A percentile compares a stretch with the other conserved stretches of the same genome.
Evolutionary conservation across 148 eudicot genomes (phyloP).

Genomic region (Vaccinium myrtillus): DNA sequence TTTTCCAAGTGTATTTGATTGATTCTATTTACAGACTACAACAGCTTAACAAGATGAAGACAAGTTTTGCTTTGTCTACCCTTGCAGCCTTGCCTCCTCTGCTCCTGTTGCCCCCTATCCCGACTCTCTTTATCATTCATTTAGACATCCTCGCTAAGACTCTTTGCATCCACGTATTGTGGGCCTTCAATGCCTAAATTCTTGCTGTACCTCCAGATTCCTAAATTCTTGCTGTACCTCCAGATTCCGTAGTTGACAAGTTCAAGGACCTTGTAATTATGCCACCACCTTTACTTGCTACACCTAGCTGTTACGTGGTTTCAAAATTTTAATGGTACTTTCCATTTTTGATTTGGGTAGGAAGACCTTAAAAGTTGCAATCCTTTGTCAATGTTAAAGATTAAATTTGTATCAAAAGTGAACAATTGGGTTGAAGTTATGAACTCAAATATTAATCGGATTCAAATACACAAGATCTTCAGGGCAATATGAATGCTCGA

Average conservation of each 20-base stretch:
- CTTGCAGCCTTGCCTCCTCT: background rate
- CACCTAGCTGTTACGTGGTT: background rate
- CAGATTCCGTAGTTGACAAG: background rate
- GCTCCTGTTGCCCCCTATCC: background rate
- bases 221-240: background rate
- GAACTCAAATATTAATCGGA: background rate
- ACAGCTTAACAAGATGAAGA: background rate
- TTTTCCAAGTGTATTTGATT: background rate
- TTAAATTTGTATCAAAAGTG: background rate
- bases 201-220: background rate
- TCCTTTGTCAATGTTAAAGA: background rate
- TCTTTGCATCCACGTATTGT: background rate
- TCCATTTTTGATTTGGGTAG: background rate
- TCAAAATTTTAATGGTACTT: background rate
- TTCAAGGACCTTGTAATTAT: constrained; percentile 1
- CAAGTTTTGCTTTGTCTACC: background rate
- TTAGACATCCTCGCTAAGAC: background rate
- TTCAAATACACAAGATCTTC: background rate
- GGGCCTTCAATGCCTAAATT: background rate
- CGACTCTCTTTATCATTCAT: background rate
- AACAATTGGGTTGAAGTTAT: background rate
- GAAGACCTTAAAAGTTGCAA: background rate
- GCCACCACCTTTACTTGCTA: constrained; percentile 10
- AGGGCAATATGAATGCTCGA: background rate
- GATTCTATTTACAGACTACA: background rate